Evolutionary conservation across 441 rosid species (phyloP).

Genomic region (Hura crepitans): DNA sequence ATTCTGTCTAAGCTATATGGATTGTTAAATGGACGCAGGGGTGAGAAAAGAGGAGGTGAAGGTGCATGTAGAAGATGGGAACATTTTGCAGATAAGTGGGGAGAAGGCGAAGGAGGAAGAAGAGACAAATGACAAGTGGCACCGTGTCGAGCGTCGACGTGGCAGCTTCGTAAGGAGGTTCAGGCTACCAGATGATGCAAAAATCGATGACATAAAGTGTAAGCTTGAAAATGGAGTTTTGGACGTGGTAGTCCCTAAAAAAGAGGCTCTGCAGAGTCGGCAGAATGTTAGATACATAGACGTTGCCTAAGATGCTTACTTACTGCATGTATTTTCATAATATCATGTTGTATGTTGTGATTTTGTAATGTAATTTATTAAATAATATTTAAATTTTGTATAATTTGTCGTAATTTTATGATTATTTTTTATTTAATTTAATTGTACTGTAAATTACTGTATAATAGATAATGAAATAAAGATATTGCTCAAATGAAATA

Average conservation of each 20-base stretch:
- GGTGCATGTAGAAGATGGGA: no score
- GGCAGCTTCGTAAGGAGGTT: constrained; percentile 27
- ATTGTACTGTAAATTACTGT: no score
- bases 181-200: constrained; percentile 23
- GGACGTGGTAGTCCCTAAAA: not conserved
- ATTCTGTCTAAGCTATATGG: constrained; percentile 11
- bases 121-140: constrained; percentile 26
- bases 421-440: no score
- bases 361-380: no score
- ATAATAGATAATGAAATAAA: no score
- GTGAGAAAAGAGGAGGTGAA: no score
- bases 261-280: not conserved
- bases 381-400: no score
- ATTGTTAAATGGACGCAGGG: not conserved
- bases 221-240: constrained; percentile 22
- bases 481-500: no score
- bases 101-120: constrained; percentile 25
- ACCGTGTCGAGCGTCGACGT: constrained; percentile 19
- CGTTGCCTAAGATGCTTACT: not conserved
- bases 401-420: no score
- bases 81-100: no score
- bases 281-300: not conserved
- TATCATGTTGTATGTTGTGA: no score
- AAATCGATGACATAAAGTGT: constrained; percentile 14
- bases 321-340: no score